Evolutionary conservation across 768 basidiomycete genomes (phyloP), one percentile per base, ranked within the genome.

Genomic region (Pseudohyphozyma bogoriensis): DNA sequence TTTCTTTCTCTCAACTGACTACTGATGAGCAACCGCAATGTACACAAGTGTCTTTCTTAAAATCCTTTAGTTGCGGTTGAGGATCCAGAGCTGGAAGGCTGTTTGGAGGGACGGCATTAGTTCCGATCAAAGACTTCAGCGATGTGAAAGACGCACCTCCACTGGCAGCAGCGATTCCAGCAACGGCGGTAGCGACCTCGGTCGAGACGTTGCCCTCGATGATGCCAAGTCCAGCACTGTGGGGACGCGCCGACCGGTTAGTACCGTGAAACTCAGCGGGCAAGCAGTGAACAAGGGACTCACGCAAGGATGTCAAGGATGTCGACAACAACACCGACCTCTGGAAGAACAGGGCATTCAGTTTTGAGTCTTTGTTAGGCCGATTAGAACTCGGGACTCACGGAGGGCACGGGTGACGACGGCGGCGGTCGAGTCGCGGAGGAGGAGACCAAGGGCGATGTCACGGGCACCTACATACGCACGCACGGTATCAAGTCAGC

Each of bases 391-490:
- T 16, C 15, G 11, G 22, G 31, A 55, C 58, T 49, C 32, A 55
- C 60, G 65, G 40, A 67, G 59, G 26, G 62, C 66, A 24, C 66
- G 66, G 35, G 60, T 55, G 26, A 67, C 66, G 50, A 67, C 66
- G 29, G 66, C 62, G 15, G 62, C 62, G 55, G 66, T 63, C n/a
- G 56, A 53, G 59, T 67, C 66, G 35, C 66, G 59, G 54, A 67
- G 60, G 24, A 67, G 36, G 45, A 67, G 62, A 37, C 66, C 66
- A 22, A 67, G 45, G 12, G 57, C 55, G 36, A 64, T 56, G 44
- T 67, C 66, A 15, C 66, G 56, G 20, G 65, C 55, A 18, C 58
- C 63, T 33, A 52, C 66, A 15, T 62, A 54, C 15, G 65, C 55
- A 18, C 58, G 59, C 29, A 52, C n/a, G 40, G 9, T 10, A 37